Evolutionary conservation across 805 yeast genomes (phyloP), one percentile per base, ranked within the genome.

Genomic region (Diddensiella transvaalensis): DNA sequence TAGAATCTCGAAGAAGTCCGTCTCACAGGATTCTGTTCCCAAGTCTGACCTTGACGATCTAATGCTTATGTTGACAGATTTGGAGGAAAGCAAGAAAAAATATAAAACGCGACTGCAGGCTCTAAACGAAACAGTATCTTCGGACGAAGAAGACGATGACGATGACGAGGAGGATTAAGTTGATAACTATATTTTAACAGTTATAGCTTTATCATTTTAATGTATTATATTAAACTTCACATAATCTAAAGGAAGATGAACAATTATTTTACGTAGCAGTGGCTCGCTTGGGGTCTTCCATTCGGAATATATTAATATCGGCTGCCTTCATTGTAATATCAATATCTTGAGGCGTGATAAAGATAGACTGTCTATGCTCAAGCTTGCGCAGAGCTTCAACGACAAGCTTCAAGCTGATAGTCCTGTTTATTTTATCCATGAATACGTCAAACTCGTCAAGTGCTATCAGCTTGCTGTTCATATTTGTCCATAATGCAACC

Each of bases 401-500:
- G 62, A 93, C 81, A 53, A 90, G 67, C 42, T 78, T 74, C 62
- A 93, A 80, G 51, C 96, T 88, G 45, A 85, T 78, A 40, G 83
- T 76, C 55, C 99, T 76, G 62, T 90, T 89, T 15, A 88, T 87
- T 42, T 88, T 87, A 65, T 93, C 99, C 99, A 93, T 93, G 60
- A 83, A 93, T 18, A 93, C 99, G 68, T 93, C 99, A 64, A 71
- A 93, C 66, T 93, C 99, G 67, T 93, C 99, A 51, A 93, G 70
- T 0, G 97, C 97, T 51, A 95, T 78, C 17, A 93, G 77, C 48
- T 86, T 79, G 0, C 95, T 83, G 52, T 84, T 80, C 96, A 93
- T 90, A 22, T 87, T 83, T 54, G 81, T 80, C 99, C 99, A 93
- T 23, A 95, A 85, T 0, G 97, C 84, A 51, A 91, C 71, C 40